Conservation (phyloP, 805 yeast genomes). For the Huiozyma naganishii region DNA sequence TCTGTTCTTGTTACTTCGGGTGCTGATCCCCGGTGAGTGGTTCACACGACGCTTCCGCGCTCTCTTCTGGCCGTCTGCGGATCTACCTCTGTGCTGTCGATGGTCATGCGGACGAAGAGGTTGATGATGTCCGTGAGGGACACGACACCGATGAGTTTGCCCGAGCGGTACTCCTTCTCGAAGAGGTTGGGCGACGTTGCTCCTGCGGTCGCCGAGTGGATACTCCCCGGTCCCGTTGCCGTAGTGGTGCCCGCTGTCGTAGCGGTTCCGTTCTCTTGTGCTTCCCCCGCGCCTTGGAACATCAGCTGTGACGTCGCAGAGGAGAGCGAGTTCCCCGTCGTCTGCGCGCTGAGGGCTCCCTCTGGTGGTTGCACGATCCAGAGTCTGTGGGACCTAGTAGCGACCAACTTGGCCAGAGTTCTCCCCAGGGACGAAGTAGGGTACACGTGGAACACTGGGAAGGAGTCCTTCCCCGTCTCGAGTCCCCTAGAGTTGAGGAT, state of each 20-base stretch:
- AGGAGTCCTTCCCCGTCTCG: conserved; percentile 79
- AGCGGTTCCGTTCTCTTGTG: neutral
- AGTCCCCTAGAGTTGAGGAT: conserved; percentile 82
- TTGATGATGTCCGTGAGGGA: conserved; percentile 85
- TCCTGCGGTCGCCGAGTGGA: conserved; percentile 9
- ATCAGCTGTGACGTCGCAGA: neutral
- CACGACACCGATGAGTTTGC: conserved; percentile 81
- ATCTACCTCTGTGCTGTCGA: conserved; percentile 64
- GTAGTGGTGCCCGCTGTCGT: neutral
- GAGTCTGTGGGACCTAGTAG: conserved; percentile 84
- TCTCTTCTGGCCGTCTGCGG: conserved; percentile 84
- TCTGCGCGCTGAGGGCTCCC: conserved; percentile 24
- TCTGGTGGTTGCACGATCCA: conserved; percentile 64
- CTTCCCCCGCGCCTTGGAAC: too few relatives aligned
- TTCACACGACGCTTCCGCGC: conserved; percentile 46
- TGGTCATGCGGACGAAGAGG: conserved; percentile 50
- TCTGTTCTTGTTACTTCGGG: neutral
- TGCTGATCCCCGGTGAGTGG: neutral
- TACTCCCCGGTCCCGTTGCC: neutral
- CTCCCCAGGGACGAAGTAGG: conserved; percentile 70
- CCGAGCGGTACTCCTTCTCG: conserved; percentile 48
- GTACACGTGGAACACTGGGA: conserved; percentile 91
- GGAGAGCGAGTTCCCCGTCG: conserved; percentile 5
- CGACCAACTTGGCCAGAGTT: conserved; percentile 88
- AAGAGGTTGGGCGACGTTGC: conserved; percentile 20